A percentile compares a stretch with the other conserved stretches of the same genome.
These are phyloP conservation scores for Chlorella sp. DNA, from an alignment of 139 green algal species.

Conservation along the genomic window DNA sequence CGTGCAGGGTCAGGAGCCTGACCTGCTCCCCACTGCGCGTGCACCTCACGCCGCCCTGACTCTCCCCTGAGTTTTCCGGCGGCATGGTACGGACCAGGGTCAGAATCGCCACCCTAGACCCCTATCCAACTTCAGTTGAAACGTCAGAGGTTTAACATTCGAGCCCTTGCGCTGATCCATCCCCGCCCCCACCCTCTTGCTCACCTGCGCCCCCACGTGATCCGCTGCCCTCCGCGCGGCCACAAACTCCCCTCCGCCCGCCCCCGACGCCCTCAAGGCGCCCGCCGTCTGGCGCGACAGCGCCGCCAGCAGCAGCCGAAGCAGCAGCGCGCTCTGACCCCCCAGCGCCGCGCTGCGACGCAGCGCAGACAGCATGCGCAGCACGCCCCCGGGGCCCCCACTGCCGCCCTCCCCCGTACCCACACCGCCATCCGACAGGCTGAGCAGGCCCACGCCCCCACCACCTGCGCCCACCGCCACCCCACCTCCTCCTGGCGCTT, in stretches of 20 bases:
- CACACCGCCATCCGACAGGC: neutral
- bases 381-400: neutral
- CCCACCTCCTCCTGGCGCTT: slow-evolving; percentile 8
- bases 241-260: slow-evolving; percentile 65
- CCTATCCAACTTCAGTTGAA: too few species aligned
- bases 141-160: too few species aligned
- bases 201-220: slow-evolving; percentile 25
- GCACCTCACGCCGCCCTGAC: too few species aligned
- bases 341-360: slow-evolving; percentile 49
- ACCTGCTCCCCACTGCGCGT: too few species aligned
- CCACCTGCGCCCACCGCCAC: neutral
- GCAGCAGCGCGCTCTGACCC: slow-evolving; percentile 50
- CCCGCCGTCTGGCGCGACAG: slow-evolving; percentile 18
- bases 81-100: too few species aligned
- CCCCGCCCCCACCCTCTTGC: too few species aligned
- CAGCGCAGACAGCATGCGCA: neutral
- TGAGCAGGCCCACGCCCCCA: neutral
- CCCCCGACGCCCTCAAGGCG: slow-evolving; percentile 20
- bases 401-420: neutral
- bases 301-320: slow-evolving; percentile 52
- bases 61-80: too few species aligned
- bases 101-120: too few species aligned
- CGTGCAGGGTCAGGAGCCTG: too few species aligned
- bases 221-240: slow-evolving; percentile 50
- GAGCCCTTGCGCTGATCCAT: neutral